Percentiles rank a stretch among this genome's conserved stretches.
Evolutionary conservation across 768 basidiomycete genomes (phyloP).

Genomic region (Hysterangium stoloniferum): DNA sequence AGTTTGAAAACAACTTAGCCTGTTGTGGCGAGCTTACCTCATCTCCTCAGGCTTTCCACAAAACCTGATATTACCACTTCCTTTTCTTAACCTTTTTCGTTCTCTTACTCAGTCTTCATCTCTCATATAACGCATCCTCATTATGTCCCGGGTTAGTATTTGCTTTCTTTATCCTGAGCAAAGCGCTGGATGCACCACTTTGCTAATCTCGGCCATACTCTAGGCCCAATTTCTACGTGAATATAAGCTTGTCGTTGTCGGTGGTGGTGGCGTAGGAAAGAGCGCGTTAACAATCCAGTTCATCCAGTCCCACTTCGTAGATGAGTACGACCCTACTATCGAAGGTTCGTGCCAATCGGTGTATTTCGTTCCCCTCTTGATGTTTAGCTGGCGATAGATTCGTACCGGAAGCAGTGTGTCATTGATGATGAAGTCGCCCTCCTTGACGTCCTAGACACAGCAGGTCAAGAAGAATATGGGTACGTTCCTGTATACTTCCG

Average conservation of each 20-base stretch:
- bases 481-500: conserved; percentile 30
- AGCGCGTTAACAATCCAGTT: conserved; percentile 96
- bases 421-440: conserved; percentile 99
- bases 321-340: conserved; percentile 93
- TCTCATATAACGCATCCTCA: background rate
- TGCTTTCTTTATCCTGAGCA: background rate
- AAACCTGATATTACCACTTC: background rate
- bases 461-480: conserved; percentile 98
- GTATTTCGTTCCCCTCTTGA: too few species aligned
- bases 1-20: too few species aligned
- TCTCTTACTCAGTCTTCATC: background rate
- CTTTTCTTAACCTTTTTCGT: background rate
- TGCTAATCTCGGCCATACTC: background rate
- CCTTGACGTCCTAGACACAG: conserved; percentile 94
- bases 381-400: conserved; percentile 44
- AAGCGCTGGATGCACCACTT: background rate
- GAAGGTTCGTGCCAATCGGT: conserved; percentile 47
- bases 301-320: conserved; percentile 91
- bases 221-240: conserved; percentile 89
- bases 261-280: conserved; percentile 87
- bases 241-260: conserved; percentile 98
- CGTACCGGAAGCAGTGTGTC: conserved; percentile 94
- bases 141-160: background rate
- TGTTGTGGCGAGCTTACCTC: too few species aligned
- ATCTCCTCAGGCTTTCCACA: too few species aligned